Evolutionary conservation across 2,329 filamentous ascomycete species (phyloP), one percentile per base, ranked within the genome.

Genomic region (Herpotrichia juniperi): DNA sequence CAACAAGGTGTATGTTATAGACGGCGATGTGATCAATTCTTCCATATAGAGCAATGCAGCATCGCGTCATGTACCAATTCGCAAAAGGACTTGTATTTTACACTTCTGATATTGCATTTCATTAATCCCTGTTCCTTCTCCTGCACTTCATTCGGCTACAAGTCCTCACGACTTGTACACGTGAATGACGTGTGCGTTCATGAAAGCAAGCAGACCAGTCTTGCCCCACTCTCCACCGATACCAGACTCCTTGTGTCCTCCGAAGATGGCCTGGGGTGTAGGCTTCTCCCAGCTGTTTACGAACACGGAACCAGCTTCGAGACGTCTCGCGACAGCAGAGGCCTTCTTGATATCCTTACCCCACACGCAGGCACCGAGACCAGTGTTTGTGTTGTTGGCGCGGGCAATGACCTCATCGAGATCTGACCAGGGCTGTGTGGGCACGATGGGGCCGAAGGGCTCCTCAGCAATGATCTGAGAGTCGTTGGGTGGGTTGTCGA

Each of bases 191-290:
- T 76, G 78, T 14, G 76, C 71, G 58, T 80, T 80, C 69, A 74
- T 77, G 63, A 78, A 79, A 5, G 76, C 72, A 53, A 79, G 70
- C 48, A 79, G 62, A 44, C 78, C 78, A 28, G 68, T 71, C 57
- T 61, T 72, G 42, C 69, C 69, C 76, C 76, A 79, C 73, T 96
- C 91, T 50, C 89, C 85, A 39, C 90, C 90, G 51, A 92, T 89
- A 56, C 91, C 90, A 22, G 80, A 85, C 76, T 91, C 83, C 77
- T 93, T 93, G 80, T 83, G 91, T 0, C 91, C 91, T 48, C 88
- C 87, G 61, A 93, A 93, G 59, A 75, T 68, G 4, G 78, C 79
- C 58, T 76, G 70, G 0, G 79, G 76, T 3, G 74, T 78, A 0
- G 75, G 73, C 65, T 78, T 77, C 65, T 79, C 75, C 53, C 70